Evolutionary conservation across 23 red algal genomes (phyloP).

Genomic region (Agarophyton chilense): DNA sequence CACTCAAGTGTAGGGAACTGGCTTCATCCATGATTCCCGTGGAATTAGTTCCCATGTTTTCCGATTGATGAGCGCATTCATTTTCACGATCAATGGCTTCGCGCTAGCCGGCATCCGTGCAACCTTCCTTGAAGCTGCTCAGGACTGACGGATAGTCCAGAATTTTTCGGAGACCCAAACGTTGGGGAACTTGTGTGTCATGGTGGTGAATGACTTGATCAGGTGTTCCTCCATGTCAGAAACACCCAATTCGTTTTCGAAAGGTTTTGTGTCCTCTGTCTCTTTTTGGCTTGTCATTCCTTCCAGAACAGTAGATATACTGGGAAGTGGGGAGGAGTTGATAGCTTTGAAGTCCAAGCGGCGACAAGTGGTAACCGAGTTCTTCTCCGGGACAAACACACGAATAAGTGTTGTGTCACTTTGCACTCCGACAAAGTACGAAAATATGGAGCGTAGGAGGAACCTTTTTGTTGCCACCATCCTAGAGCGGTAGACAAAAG

Average conservation of each 20-base stretch:
- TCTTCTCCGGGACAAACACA: too few relatives aligned
- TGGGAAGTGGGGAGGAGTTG: not conserved
- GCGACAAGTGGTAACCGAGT: not conserved
- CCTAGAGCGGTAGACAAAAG: slow-evolving; percentile 25
- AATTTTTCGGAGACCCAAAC: not conserved
- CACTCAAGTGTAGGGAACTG: too few relatives aligned
- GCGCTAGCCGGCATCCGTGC: too few relatives aligned
- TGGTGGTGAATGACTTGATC: not conserved
- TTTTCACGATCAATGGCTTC: not conserved
- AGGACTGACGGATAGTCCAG: too few relatives aligned
- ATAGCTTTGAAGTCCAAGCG: not conserved
- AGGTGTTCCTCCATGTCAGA: not conserved
- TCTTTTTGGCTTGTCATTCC: not conserved
- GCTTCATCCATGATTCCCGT: too few relatives aligned
- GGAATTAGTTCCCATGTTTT: too few relatives aligned
- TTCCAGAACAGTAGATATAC: not conserved
- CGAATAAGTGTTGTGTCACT: slow-evolving; percentile 17
- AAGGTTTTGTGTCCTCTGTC: not conserved
- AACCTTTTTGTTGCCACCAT: slow-evolving; percentile 19
- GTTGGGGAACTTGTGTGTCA: not conserved
- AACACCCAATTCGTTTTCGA: not conserved
- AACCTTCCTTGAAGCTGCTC: too few relatives aligned
- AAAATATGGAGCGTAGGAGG: not conserved
- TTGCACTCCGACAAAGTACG: slow-evolving; percentile 14
- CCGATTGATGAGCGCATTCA: too few relatives aligned